phyloP scores from a whole-genome alignment of 1,284 basidiomycete genomes.

The Trametes sp. region DNA sequence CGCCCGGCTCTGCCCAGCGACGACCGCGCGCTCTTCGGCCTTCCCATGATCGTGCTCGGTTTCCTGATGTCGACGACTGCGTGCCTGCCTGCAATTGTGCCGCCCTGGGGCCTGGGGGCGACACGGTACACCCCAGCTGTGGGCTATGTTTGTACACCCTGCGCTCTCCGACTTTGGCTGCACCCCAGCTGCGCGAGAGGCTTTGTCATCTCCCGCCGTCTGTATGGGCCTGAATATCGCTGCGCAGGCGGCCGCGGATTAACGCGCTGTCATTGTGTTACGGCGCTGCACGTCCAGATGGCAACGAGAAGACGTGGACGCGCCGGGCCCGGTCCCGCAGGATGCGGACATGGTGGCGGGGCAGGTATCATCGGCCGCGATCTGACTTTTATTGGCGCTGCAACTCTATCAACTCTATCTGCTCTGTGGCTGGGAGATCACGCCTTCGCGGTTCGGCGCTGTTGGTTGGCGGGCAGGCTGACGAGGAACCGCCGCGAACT shows the following conservation, averaged over 20 bases:
- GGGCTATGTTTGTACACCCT: conserved; percentile 5
- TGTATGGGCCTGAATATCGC: conserved; percentile 5
- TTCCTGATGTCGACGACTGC: conserved; percentile 2
- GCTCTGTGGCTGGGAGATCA: conserved; percentile 6
- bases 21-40: not conserved
- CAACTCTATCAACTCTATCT: conserved; percentile 13
- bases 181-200: not conserved
- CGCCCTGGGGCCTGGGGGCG: too few species aligned
- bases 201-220: not conserved
- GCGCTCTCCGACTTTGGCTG: conserved; percentile 1
- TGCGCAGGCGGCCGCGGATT: conserved; percentile 2
- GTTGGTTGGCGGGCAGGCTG: conserved; percentile 7
- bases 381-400: not conserved
- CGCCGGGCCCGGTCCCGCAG: conserved; percentile 7
- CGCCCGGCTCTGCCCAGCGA: conserved; percentile 9
- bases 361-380: not conserved
- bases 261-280: not conserved
- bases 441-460: conserved; percentile 1
- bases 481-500: not conserved
- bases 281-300: not conserved
- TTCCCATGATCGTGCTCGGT: not conserved
- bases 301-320: conserved; percentile 1
- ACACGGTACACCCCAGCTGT: not conserved
- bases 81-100: conserved; percentile 8
- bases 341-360: conserved; percentile 3